These are phyloP conservation scores for Fusarium ambrosium DNA, from an alignment of 2,329 filamentous ascomycete genomes.

Conservation along the genomic window DNA sequence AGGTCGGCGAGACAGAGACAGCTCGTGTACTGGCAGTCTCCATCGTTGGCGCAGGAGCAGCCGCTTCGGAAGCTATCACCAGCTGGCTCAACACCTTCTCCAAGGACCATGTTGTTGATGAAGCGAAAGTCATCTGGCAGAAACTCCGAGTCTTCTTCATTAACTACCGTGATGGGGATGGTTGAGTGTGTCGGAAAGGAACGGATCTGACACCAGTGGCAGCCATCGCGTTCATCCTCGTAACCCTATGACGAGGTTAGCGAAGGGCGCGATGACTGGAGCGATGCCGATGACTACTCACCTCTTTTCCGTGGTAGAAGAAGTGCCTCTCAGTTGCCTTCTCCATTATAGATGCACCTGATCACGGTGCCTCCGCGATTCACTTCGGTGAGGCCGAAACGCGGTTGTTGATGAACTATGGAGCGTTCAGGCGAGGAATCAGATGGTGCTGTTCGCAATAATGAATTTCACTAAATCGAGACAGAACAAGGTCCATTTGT, in stretches of 20 bases:
- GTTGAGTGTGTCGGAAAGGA: conserved; percentile 63
- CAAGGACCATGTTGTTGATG: conserved; percentile 72
- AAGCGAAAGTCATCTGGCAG: conserved; percentile 77
- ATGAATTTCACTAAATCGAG: too few relatives aligned
- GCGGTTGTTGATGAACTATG: background rate
- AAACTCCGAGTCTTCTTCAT: conserved; percentile 68
- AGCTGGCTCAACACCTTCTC: conserved; percentile 70
- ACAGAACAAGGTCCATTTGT: background rate
- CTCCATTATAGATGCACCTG: conserved; percentile 57
- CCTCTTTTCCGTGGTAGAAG: conserved; percentile 61
- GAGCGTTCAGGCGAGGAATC: background rate
- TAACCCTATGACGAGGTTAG: conserved; percentile 45
- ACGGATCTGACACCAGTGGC: conserved; percentile 74
- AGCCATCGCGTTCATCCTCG: conserved; percentile 58
- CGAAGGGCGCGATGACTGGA: background rate
- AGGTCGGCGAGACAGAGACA: conserved; percentile 80
- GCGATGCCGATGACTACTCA: conserved; percentile 12
- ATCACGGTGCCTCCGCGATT: background rate
- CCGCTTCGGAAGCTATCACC: conserved; percentile 75
- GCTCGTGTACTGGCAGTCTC: conserved; percentile 74
- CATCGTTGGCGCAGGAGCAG: conserved; percentile 73
- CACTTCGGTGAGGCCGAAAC: too few relatives aligned
- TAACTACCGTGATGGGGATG: conserved; percentile 73
- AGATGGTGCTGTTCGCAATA: background rate
- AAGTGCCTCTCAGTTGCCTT: conserved; percentile 62